Evolutionary conservation across 441 rosid genomes (phyloP).

Genomic region (Gossypium schwendimanii): DNA sequence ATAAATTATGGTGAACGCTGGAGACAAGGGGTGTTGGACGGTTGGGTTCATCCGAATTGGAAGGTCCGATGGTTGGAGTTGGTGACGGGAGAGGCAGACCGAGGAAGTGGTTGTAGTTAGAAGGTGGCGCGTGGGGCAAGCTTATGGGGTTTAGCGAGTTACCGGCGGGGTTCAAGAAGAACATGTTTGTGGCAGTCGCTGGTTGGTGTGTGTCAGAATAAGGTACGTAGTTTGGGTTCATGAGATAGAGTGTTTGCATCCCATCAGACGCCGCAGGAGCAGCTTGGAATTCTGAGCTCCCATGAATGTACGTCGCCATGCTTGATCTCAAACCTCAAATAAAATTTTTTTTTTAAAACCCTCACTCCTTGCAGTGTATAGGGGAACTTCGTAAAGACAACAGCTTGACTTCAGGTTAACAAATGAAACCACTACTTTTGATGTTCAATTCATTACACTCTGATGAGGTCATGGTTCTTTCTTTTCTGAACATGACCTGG

Average conservation of each 20-base stretch:
- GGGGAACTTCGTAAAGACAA: background rate
- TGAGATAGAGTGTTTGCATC: slow-evolving; percentile 43
- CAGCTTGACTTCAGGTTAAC: background rate
- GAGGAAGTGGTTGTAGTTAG: slow-evolving; percentile 23
- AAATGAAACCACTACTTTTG: slow-evolving; percentile 10
- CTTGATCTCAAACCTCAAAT: background rate
- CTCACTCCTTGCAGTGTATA: background rate
- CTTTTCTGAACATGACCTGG: slow-evolving; percentile 8
- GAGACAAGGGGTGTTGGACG: slow-evolving; percentile 24
- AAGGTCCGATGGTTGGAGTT: slow-evolving; percentile 3
- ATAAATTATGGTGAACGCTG: slow-evolving; percentile 24
- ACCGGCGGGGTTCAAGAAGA: slow-evolving; percentile 32
- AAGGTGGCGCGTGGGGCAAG: slow-evolving; percentile 28
- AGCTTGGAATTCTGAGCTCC: slow-evolving; percentile 42
- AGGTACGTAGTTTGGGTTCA: slow-evolving; percentile 44
- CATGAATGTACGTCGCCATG: slow-evolving; percentile 52
- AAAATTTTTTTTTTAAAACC: background rate
- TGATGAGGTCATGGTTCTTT: background rate
- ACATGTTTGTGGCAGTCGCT: slow-evolving; percentile 20
- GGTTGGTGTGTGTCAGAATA: slow-evolving; percentile 31
- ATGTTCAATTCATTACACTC: slow-evolving; percentile 4
- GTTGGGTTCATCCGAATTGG: slow-evolving; percentile 21
- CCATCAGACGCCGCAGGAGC: slow-evolving; percentile 25
- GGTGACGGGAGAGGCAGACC: slow-evolving; percentile 34
- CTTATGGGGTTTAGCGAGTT: slow-evolving; percentile 17